phyloP scores from a whole-genome alignment of 495 filamentous ascomycete genomes.

The Hypoxylon rickii region DNA sequence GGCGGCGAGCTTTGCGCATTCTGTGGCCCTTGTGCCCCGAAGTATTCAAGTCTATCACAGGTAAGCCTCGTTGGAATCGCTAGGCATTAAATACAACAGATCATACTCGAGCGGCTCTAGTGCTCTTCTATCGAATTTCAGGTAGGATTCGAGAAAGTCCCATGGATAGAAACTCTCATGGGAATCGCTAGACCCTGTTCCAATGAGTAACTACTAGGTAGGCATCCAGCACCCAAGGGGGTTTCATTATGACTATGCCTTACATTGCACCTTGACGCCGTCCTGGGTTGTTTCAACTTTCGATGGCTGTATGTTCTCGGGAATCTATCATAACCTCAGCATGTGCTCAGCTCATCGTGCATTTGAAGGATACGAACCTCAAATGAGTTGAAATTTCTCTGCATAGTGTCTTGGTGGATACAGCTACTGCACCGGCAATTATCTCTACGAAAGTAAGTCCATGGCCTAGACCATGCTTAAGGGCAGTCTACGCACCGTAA shows the following conservation, averaged over 20 bases:
- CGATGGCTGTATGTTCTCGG: slow-evolving; percentile 53
- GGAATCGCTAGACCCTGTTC: slow-evolving; percentile 56
- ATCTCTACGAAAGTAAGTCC: slow-evolving; percentile 57
- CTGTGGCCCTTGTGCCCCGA: slow-evolving; percentile 23
- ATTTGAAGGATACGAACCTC: slow-evolving; percentile 26
- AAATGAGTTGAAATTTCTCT: slow-evolving; percentile 75
- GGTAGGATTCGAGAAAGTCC: slow-evolving; percentile 57
- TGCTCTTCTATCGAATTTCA: slow-evolving; percentile 37
- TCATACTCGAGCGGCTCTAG: slow-evolving; percentile 34
- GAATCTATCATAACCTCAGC: slow-evolving; percentile 47
- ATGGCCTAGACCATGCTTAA: not conserved
- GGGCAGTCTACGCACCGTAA: slow-evolving; percentile 41
- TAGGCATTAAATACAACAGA: not conserved
- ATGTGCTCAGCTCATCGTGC: not conserved
- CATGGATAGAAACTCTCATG: slow-evolving; percentile 62
- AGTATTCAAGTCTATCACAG: slow-evolving; percentile 20
- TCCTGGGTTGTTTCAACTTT: slow-evolving; percentile 34
- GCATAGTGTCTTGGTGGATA: slow-evolving; percentile 75
- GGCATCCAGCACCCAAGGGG: not conserved
- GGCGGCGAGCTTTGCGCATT: slow-evolving; percentile 18
- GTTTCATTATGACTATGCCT: not conserved
- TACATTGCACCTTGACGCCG: slow-evolving; percentile 52
- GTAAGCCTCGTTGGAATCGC: not conserved
- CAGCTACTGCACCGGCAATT: slow-evolving; percentile 79
- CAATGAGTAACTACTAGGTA: too few relatives aligned